Base-by-base conservation (phyloP, 2,329 filamentous ascomycete genomes). In the Colletotrichum tamarilloi region DNA sequence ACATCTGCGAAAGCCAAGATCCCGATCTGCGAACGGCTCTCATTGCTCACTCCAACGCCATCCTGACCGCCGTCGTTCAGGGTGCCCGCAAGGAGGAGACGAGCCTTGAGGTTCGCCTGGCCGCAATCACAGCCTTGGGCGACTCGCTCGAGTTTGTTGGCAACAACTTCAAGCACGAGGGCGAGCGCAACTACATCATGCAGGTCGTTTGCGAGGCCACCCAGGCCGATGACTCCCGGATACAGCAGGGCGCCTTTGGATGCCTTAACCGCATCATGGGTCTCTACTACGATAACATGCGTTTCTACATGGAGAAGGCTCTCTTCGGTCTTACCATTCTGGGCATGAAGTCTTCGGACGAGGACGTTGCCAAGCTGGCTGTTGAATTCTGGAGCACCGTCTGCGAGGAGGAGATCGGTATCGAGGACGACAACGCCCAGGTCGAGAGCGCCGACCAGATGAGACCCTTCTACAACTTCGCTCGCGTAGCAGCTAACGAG, bases 381-480 rank as follows among this genome's bases (percentile, higher is more conserved):
- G 95, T 99, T 77, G 97, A 99, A 83, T 99, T 99, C 87, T 99
- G 97, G 97, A 98, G 96, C 87, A 98, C 97, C n/a, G 97, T 99
- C 62, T 99, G 97, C 84, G 97, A 99, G 83, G 97, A 99, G 85
- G 97, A 99, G 84, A 96, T 98, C 78, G 93, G 93, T 76, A 98
- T 99, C 79, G 97, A 99, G 81, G 97, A 99, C 80, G 97, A 99
- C 84, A 99, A 99, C 83, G 89, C 92, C 76, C 92, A 94, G 82
- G 85, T 89, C 72, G 94, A 97, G 79, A 94, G 91, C 80, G 91
- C 93, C 22, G 92, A 94, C 69, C 94, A 97, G 84, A 91, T 96
- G 85, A 92, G 97, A 72, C 94, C 95, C 16, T 97, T 97, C 85
- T 98, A 97, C 88, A 97, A 97, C 87, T 99, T 99, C 83, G 94